Percentiles rank a stretch among this genome's conserved stretches.
These are phyloP conservation scores for Cynanchum wilfordii DNA, from an alignment of 257 asterid genomes.

Conservation along the genomic window DNA sequence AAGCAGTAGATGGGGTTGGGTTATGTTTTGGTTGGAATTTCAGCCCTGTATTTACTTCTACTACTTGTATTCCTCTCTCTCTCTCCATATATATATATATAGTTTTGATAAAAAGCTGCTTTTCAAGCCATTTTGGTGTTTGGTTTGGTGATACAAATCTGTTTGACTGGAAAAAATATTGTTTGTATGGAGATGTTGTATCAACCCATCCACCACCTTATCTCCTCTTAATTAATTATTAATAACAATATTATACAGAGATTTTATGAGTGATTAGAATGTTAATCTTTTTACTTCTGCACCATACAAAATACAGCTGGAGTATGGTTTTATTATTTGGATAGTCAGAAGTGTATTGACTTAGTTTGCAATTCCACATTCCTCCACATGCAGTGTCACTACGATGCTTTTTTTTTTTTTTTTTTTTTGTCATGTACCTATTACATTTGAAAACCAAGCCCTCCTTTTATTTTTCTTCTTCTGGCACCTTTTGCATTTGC, in stretches of 20 bases:
- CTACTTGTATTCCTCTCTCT: too few species aligned
- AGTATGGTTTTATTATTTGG: neutral
- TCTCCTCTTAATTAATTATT: neutral
- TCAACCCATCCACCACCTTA: neutral
- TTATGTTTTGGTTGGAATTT: slow-evolving; percentile 39
- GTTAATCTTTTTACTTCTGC: neutral
- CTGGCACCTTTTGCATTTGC: too few species aligned
- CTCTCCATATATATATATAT: too few species aligned
- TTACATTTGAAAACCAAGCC: too few species aligned
- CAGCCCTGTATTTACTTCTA: neutral
- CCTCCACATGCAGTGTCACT: neutral
- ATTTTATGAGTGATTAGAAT: too few species aligned
- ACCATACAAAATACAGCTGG: neutral
- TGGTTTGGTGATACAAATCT: neutral
- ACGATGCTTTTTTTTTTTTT: too few species aligned
- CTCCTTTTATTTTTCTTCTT: too few species aligned
- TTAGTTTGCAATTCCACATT: neutral
- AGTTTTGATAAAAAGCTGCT: too few species aligned
- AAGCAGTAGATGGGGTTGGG: slow-evolving; percentile 19
- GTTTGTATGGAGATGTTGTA: neutral
- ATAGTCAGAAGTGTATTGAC: neutral
- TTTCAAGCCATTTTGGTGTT: too few species aligned
- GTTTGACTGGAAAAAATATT: neutral
- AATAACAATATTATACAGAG: neutral
- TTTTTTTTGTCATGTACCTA: too few species aligned